Evolutionary conservation across 805 yeast species (phyloP), one percentile per base, ranked within the genome.

Genomic region (Metschnikowia lochheadii): DNA sequence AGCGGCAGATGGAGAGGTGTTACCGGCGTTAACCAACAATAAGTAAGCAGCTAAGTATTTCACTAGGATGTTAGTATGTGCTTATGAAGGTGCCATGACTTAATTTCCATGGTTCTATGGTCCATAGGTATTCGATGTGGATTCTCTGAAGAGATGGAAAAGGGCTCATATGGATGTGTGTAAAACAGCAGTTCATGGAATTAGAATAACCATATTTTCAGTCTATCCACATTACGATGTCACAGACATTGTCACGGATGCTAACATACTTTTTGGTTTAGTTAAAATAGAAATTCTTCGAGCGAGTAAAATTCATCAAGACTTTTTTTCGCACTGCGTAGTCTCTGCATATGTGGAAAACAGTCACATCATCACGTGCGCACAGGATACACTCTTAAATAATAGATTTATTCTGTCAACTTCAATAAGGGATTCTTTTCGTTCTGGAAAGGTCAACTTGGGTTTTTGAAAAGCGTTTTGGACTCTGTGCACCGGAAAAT

Each of bases 31-130:
- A 58, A 69, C 73, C 67, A 71, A 70, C 67, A 71, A 70, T 64
- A 71, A 69, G 73, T 71, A 71, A 63, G 76, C 76, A 66, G 76
- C 76, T 64, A 71, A 67, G 75, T 71, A 71, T 69, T 70, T 71
- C 76, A 71, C 72, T 70, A 45, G 5, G 34, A 26, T 31, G 69
- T 66, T 65, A 65, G 69, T 64, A 63, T 45, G 15, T 10, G 48
- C 18, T 44, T 11, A 14, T 18, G 20, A 20, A 32, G 44, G 23
- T 31, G 23, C n/a, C 41, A 14, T 6, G 40, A 23, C n/a, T 10
- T 37, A 20, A 8, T 37, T 13, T 37, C 13, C 23, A 37, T 17
- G 23, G 21, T 17, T 37, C n/a, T 5, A 2, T 26, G 29, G 11
- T 26, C 21, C 40, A 37, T 37, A 14, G 40, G 21, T 17, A 26